Percentiles rank a stretch among this genome's conserved stretches.
Conservation (phyloP, 1,284 basidiomycete genomes). For the Cryptococcus depauperatus region DNA sequence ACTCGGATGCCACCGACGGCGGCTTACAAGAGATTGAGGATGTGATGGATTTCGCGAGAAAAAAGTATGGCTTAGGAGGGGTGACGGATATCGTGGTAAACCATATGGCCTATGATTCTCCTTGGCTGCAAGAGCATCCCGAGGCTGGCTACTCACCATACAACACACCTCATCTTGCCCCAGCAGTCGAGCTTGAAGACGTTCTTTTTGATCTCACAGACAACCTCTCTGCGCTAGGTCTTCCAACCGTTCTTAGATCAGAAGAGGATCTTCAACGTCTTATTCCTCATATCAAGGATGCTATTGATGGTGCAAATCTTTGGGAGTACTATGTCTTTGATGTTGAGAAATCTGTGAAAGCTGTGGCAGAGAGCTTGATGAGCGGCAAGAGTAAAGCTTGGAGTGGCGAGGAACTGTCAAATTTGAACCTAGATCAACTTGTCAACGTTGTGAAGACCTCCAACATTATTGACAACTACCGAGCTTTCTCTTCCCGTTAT, state of each 20-base stretch:
- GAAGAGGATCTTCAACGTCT: conserved; percentile 61
- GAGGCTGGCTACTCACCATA: conserved; percentile 88
- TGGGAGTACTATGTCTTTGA: conserved; percentile 93
- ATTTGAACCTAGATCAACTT: conserved; percentile 61
- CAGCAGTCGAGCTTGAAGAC: conserved; percentile 78
- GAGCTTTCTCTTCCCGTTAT: conserved; percentile 59
- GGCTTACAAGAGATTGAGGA: conserved; percentile 47
- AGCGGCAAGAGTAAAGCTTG: conserved; percentile 55
- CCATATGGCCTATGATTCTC: conserved; percentile 85
- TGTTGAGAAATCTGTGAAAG: conserved; percentile 46
- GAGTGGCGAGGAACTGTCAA: conserved; percentile 9
- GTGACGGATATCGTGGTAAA: conserved; percentile 91
- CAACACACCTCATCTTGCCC: conserved; percentile 79
- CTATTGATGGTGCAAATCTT: conserved; percentile 59
- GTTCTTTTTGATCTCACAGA: conserved; percentile 72
- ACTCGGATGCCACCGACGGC: conserved; percentile 51
- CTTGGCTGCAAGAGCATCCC: conserved; percentile 85
- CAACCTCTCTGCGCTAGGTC: conserved; percentile 56
- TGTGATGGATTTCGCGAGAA: conserved; percentile 60
- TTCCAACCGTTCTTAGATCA: conserved; percentile 62
- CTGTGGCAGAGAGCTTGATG: conserved; percentile 39
- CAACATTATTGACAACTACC: conserved; percentile 54
- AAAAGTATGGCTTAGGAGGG: conserved; percentile 77
- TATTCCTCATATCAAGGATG: conserved; percentile 55
- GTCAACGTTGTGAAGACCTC: conserved; percentile 55